Evolutionary conservation across 352 stramenopile species (phyloP), one percentile per base, ranked within the genome.

Genomic region (Globisporangium solare): DNA sequence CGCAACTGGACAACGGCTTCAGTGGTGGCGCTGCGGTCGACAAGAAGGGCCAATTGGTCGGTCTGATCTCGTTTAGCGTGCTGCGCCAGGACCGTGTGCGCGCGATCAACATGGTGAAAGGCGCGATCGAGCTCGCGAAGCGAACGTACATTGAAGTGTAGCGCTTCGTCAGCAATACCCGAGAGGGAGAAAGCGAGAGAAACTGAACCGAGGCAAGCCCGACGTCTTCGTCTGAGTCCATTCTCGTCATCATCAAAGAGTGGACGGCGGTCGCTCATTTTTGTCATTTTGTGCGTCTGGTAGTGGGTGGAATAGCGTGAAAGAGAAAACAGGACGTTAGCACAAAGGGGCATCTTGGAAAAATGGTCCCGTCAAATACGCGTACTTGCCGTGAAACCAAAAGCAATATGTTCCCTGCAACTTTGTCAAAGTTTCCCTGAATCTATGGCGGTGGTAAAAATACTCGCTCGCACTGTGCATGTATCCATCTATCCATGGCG

Each of bases 41-140:
- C 61, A 89, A 88, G 67, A 92, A 91, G 63, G 85, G 85, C 0
- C 80, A 87, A 60, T 63, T 94, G n/a, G 79, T 94, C 8, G 85
- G 85, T 0, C 47, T 94, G 21, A 94, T 94, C 57, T 94, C 85
- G 35, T 94, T 94, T 60, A 92, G 82, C 24, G 80, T 94, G 55
- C 64, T 92, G 52, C 80, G 85, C 8, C 85, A 94, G 56, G 85
- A 94, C 54, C 85, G 85, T 53, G 85, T 94, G 49, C 85, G 85
- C 21, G 84, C 85, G 49, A 94, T 94, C 59, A 93, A 90, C 64
- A 94, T 94, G 85, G 82, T 94, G 53, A 94, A 94, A 64, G 79
- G 83, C 49, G 82, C 82, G 27, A 92, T 94, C 56, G 68, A 94
- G 63, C 66, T 88, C 21, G 85, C 85, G 47, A 94, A 92, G 68